Evolutionary conservation across 257 asterid species (phyloP).

Genomic region (Sherardia arvensis): DNA sequence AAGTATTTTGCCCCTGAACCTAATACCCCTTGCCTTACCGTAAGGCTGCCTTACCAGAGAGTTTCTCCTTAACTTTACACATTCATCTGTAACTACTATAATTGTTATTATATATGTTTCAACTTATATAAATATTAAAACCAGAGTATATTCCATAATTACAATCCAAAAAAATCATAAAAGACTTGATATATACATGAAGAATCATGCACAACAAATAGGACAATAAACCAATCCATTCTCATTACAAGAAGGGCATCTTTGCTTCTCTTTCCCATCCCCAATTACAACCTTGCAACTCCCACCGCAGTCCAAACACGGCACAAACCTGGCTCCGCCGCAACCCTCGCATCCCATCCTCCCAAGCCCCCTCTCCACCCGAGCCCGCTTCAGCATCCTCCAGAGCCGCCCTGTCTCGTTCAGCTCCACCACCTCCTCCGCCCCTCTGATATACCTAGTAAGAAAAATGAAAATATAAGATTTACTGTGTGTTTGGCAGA

Average conservation of each 20-base stretch:
- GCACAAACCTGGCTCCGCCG: slow-evolving; percentile 86
- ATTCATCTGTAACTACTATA: too few relatives aligned
- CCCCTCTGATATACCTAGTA: slow-evolving; percentile 21
- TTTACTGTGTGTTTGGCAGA: too few relatives aligned
- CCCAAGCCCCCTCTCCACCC: slow-evolving; percentile 81
- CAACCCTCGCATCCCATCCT: slow-evolving; percentile 79
- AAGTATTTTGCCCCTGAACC: too few relatives aligned
- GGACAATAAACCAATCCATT: slow-evolving; percentile 38
- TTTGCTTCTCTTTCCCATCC: slow-evolving; percentile 27
- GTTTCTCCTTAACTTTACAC: too few relatives aligned
- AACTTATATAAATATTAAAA: too few relatives aligned
- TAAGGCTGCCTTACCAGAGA: too few relatives aligned
- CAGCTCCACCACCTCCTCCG: slow-evolving; percentile 58
- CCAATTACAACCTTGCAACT: slow-evolving; percentile 59
- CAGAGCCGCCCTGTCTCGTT: slow-evolving; percentile 65
- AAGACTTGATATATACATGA: too few relatives aligned
- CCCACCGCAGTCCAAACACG: slow-evolving; percentile 78
- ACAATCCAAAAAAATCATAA: too few relatives aligned
- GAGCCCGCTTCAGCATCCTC: slow-evolving; percentile 67
- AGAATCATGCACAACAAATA: slow-evolving; percentile 29
- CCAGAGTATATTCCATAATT: too few relatives aligned
- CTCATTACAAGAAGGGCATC: slow-evolving; percentile 32
- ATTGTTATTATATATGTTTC: too few relatives aligned
- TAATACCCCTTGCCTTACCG: too few relatives aligned
- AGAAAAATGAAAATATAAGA: too few relatives aligned